Base-by-base conservation (phyloP, 306 rosid species). In the Quercus engelmannii region DNA sequence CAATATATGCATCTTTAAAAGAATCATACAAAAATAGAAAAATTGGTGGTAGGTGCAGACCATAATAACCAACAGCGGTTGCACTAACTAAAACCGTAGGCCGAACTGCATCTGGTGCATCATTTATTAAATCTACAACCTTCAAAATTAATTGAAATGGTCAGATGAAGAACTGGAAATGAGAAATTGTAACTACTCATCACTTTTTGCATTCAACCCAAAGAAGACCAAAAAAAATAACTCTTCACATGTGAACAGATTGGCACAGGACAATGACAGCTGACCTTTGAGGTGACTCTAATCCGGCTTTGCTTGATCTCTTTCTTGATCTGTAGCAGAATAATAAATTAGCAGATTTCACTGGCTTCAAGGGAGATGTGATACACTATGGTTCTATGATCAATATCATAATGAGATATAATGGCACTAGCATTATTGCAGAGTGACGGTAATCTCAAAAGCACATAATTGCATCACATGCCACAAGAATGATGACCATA, bases 31-130 rank as follows among this genome's bases (percentile, higher is more conserved):
- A 4, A 26, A 64, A 11, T 25, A 76, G 41, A 75, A 25, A 83
- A 64, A 46, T 87, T 81, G 65, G 71, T 67, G 55, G 21, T 71
- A 74, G 21, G 56, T 81, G 84, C 95, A 54, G 75, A 92, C 99
- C 99, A 55, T 95, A 95, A 85, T 95, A 95, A 80, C 99, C 99
- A 43, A 95, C 94, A 38, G 99, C 99, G 1, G 99, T 95, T 55
- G 98, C 98, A 55, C 98, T 95, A 74, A 95, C 94, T 75, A 95
- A 87, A 78, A 95, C 98, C 71, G 81, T 83, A 8, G 98, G 98
- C 55, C 87, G 96, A 83, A 79, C 86, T 33, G 85, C 91, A 83
- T 80, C 89, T 13, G 97, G 99, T 26, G 94, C 87, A 76, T 88
- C 83, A 51, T 92, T 92, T 80, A 96, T 91, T 74, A 89, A 79